These are phyloP conservation scores for Cladorrhinum sp. DNA, from an alignment of 2,329 filamentous ascomycete genomes.

Conservation along the genomic window DNA sequence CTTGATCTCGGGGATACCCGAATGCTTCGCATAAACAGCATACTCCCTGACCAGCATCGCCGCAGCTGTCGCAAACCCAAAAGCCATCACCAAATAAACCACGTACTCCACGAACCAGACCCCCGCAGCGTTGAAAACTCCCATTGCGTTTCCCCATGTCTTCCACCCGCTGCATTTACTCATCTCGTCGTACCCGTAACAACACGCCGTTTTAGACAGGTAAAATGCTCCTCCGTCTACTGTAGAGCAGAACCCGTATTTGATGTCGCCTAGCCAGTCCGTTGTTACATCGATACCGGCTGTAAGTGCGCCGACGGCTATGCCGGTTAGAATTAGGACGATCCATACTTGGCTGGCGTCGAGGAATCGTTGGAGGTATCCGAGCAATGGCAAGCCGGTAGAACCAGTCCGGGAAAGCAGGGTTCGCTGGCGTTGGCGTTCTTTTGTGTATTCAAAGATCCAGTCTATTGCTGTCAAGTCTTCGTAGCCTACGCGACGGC, in stretches of 20 bases:
- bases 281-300: constrained; percentile 86
- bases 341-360: constrained; percentile 93
- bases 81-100: constrained; percentile 81
- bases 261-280: constrained; percentile 91
- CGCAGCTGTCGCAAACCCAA: constrained; percentile 75
- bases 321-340: constrained; percentile 78
- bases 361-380: constrained; percentile 67
- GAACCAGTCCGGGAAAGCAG: constrained; percentile 52
- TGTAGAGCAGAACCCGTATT: constrained; percentile 80
- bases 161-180: constrained; percentile 84
- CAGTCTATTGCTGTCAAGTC: constrained; percentile 97
- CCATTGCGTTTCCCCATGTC: constrained; percentile 74
- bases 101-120: constrained; percentile 83
- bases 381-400: constrained; percentile 65
- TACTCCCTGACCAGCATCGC: constrained; percentile 79
- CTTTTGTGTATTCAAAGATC: constrained; percentile 98
- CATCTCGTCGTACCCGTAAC: constrained; percentile 81
- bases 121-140: constrained; percentile 62
- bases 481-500: constrained; percentile 88
- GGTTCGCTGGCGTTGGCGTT: constrained; percentile 80
- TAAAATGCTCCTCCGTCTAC: constrained; percentile 85
- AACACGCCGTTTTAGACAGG: constrained; percentile 87
- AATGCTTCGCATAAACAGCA: constrained; percentile 85
- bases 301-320: constrained; percentile 79
- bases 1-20: constrained; percentile 97